Base-by-base conservation (phyloP, 495 filamentous ascomycete genomes). In the Penicillium bialowiezense region DNA sequence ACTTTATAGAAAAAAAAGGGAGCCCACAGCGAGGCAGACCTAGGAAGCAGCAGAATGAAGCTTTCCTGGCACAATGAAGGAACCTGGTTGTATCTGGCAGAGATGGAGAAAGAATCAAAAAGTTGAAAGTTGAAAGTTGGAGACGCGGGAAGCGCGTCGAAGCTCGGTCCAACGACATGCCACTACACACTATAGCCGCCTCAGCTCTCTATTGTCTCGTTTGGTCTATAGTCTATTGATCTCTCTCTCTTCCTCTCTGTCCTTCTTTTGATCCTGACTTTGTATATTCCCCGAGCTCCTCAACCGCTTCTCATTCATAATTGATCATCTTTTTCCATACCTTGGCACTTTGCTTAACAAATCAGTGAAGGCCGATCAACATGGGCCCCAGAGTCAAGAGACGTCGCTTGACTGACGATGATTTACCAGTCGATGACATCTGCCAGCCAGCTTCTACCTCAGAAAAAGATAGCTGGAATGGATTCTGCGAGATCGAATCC, bases 401-500 rank as follows among this genome's bases (percentile, higher is more conserved):
- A 48, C 59, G 59, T 44, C 70, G 71, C 5, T 29, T 70, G 28
- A 57, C 56, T 28, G 51, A 46, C 20, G 42, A 53, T 2, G 42
- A 32, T 18, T 52, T 51, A 7, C 35, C 48, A n/a, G 51, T 50
- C 26, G 56, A 64, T n/a, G 59, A 67, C 18, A 60, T 69, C 41
- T 67, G 55, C 50, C 54, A 55, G 33, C 59, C 71, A 28, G 74
- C 72, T 5, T 76, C 65, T 4, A 38, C 44, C 6, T 50, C 65
- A 5, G 77, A 82, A 29, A 78, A 72, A 48, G 44, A 55, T 35
- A 63, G 40, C 7, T 89, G 86, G 86, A 78, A 79, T 51, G 90
- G 90, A 19, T 98, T 90, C 76, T 86, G 85, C 37, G 91, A 96
- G 59, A 75, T 97, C 31, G 90, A 96, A 64, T 95, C 89, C 1